These are phyloP conservation scores for Cercospora sojina DNA, from an alignment of 2,329 filamentous ascomycete genomes.

Conservation along the genomic window DNA sequence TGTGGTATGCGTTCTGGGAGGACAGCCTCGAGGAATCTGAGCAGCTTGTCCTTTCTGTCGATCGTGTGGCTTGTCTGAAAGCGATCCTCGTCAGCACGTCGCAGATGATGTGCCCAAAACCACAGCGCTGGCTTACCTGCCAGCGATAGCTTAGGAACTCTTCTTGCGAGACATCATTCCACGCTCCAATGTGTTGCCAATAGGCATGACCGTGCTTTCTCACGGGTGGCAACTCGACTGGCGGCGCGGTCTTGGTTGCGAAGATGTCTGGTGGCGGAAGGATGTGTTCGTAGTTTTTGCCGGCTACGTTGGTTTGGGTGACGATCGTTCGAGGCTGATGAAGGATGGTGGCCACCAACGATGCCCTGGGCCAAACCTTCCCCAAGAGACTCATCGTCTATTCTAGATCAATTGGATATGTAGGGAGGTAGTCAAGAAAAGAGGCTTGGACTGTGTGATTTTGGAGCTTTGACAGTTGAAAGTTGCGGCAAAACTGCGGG, in stretches of 20 bases:
- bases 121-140: conserved; percentile 49
- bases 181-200: conserved; percentile 36
- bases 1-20: conserved; percentile 54
- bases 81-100: conserved; percentile 3
- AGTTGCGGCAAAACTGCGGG: not conserved
- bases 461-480: not conserved
- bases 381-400: not conserved
- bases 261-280: conserved; percentile 15
- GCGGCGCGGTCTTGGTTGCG: not conserved
- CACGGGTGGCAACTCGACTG: not conserved
- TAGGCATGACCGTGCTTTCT: conserved; percentile 13
- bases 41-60: conserved; percentile 49
- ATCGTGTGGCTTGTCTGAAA: conserved; percentile 52
- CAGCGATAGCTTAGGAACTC: conserved; percentile 57
- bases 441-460: not conserved
- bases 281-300: conserved; percentile 11
- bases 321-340: conserved; percentile 9
- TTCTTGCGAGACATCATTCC: conserved; percentile 49
- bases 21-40: conserved; percentile 51
- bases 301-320: conserved; percentile 12
- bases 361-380: not conserved
- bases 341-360: not conserved
- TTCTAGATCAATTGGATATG: not conserved
- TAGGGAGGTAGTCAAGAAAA: not conserved
- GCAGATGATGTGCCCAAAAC: not conserved